Evolutionary conservation across 306 rosid species (phyloP).

Genomic region (Glycine tomentella): DNA sequence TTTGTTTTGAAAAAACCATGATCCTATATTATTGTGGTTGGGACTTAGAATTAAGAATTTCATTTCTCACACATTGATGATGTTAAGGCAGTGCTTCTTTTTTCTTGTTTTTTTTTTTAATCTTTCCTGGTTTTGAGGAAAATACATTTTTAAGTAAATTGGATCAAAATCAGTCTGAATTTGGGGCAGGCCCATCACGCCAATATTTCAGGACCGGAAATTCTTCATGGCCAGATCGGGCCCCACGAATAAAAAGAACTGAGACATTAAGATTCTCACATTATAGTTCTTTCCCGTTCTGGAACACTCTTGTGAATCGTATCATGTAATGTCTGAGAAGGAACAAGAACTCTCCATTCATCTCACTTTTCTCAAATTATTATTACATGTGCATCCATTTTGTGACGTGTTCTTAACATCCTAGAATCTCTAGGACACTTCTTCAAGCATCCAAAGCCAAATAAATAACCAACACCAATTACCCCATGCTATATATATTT

Average conservation of each 20-base stretch:
- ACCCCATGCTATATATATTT: conserved; percentile 28
- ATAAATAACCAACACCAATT: not conserved
- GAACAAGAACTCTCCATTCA: conserved; percentile 46
- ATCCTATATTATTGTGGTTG: not conserved
- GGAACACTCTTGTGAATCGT: conserved; percentile 43
- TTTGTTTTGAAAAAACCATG: too few relatives aligned
- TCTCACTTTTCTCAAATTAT: not conserved
- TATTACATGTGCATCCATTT: not conserved
- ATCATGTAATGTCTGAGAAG: conserved; percentile 47
- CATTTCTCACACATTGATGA: too few relatives aligned
- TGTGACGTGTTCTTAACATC: conserved; percentile 16
- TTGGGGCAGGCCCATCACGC: conserved; percentile 5
- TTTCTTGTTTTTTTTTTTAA: too few relatives aligned
- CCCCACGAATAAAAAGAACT: too few relatives aligned
- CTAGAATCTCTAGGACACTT: conserved; percentile 60
- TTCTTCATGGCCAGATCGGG: too few relatives aligned
- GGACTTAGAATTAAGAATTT: not conserved
- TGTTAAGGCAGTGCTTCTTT: too few relatives aligned
- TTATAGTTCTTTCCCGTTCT: conserved; percentile 36
- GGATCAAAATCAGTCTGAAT: not conserved
- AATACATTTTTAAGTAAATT: not conserved
- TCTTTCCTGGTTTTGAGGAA: too few relatives aligned
- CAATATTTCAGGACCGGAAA: too few relatives aligned
- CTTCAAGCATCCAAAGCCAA: conserved; percentile 52
- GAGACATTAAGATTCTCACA: not conserved